Evolutionary conservation across 2,329 filamentous ascomycete species (phyloP), one percentile per base, ranked within the genome.

Genomic region (Rugonectria rugulosa): DNA sequence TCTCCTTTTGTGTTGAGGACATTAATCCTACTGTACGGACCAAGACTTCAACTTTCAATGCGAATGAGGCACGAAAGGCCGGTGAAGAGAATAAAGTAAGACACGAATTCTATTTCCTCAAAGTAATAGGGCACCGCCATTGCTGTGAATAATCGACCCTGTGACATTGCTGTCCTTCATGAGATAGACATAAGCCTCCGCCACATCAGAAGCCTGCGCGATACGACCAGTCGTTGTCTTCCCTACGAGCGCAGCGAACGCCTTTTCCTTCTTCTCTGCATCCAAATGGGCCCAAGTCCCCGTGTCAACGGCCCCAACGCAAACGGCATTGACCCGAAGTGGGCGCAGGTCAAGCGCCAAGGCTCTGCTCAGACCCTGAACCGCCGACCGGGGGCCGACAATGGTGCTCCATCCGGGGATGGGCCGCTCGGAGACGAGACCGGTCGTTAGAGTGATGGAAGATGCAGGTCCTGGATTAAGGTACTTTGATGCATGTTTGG

Each of bases 311-410:
- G 20, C 11, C 17, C 21, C 38, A 4, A 23, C 21, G 11, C 20
- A n/a, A 19, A 41, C 38, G n/a, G 38, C 38, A 21, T 41, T 41
- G 38, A 41, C 38, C 8, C 38, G 12, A n/a, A 41, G 24, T 5
- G 38, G 38, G 6, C n/a, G n/a, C 17, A 41, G 23, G 20, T 41
- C 38, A n/a, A 24, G 21, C 4, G 38, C 38, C n/a, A 41, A 23
- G 14, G n/a, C 20, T 5, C 21, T 9, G 11, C 17, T 14, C 38
- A 41, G n/a, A 3, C 20, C 12, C 17, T 21, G n/a, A 4, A 24
- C 23, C 6, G 21, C 38, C 17, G 11, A 20, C 23, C n/a, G n/a
- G 20, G 24, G 26, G 77, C 84, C 64, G 21, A 23, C 38, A 11
- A 41, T 14, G 21, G 17, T 23, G 38, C 21, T 24, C 38, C 38